Conservation (phyloP, 2,329 filamentous ascomycete species). For the Leptodontidium sp. region DNA sequence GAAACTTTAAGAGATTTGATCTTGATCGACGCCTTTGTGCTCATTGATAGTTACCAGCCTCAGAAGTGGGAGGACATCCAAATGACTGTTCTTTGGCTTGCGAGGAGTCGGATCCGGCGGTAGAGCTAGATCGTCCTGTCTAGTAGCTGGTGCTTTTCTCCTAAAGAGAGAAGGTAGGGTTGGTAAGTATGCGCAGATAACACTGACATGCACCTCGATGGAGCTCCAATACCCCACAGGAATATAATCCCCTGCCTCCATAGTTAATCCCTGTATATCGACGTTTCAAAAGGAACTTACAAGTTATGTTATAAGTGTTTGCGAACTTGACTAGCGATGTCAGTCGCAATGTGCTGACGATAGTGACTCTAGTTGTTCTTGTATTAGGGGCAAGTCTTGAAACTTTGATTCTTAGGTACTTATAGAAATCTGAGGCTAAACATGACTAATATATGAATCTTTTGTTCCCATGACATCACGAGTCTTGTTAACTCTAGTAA, state of each 20-base stretch:
- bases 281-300: too few species aligned
- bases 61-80: too few species aligned
- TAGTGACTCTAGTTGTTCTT: conserved; percentile 28
- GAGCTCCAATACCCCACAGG: conserved; percentile 37
- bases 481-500: conserved; percentile 54
- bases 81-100: too few species aligned
- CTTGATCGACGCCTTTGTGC: not conserved
- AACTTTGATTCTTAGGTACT: conserved; percentile 14
- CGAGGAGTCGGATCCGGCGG: not conserved
- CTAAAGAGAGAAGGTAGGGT: too few species aligned
- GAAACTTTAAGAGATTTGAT: conserved; percentile 3
- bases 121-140: not conserved
- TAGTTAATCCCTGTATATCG: too few species aligned
- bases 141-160: conserved; percentile 7
- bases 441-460: conserved; percentile 57
- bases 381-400: conserved; percentile 2
- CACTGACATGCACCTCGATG: conserved; percentile 36
- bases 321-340: conserved; percentile 34
- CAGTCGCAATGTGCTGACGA: conserved; percentile 36
- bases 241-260: too few species aligned
- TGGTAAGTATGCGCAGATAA: conserved; percentile 39
- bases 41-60: not conserved
- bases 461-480: too few species aligned
- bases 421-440: conserved; percentile 56
- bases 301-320: conserved; percentile 36